A percentile compares a stretch with the other conserved stretches of the same genome.
These are phyloP conservation scores for Aspergillus asperescens DNA, from an alignment of 495 filamentous ascomycete species.

Conservation along the genomic window DNA sequence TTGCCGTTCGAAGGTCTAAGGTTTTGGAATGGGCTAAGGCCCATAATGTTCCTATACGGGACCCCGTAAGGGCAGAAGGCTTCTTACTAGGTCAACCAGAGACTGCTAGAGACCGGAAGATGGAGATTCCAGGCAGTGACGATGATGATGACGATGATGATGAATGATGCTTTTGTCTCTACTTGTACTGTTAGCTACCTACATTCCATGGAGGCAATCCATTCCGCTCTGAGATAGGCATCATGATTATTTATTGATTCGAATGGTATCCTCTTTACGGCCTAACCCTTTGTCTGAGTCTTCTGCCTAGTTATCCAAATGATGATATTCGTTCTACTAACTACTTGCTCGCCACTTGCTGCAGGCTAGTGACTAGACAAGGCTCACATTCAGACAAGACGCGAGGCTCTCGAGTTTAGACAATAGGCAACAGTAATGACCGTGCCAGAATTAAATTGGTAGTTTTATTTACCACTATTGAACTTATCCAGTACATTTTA, in stretches of 20 bases:
- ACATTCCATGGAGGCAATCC: background rate
- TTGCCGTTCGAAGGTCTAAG: constrained; percentile 41
- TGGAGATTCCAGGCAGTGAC: constrained; percentile 7
- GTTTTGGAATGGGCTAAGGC: constrained; percentile 43
- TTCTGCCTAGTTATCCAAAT: background rate
- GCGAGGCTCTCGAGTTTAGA: background rate
- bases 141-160: constrained; percentile 15
- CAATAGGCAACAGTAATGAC: background rate
- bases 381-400: too few relatives aligned
- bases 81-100: constrained; percentile 42
- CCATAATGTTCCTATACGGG: constrained; percentile 37
- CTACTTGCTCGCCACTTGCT: too few relatives aligned
- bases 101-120: constrained; percentile 10
- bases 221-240: background rate
- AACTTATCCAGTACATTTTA: background rate
- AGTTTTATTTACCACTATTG: background rate
- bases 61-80: constrained; percentile 45
- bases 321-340: background rate
- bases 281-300: background rate
- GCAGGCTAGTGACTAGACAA: too few relatives aligned
- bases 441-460: background rate
- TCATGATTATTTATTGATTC: background rate
- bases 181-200: background rate
- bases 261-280: too few relatives aligned
- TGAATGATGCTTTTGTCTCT: constrained; percentile 1